Base-by-base conservation (phyloP, 805 yeast species). In the Hanseniaspora singularis region DNA sequence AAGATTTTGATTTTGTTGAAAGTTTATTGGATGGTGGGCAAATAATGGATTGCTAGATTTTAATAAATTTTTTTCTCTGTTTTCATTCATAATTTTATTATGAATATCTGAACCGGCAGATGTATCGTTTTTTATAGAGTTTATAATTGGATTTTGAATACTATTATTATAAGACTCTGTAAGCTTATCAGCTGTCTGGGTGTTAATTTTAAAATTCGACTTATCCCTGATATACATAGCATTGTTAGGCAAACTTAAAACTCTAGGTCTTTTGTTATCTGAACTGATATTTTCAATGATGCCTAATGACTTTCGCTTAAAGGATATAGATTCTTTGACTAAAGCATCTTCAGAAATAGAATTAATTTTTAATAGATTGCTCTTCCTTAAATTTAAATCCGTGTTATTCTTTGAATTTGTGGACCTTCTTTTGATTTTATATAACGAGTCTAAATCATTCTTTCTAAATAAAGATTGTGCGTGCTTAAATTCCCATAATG, bases 401-500 rank as follows among this genome's bases (percentile, higher is more conserved):
- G n/a, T n/a, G n/a, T n/a, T n/a, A n/a, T n/a, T n/a, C n/a, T n/a
- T n/a, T n/a, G n/a, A n/a, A n/a, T n/a, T n/a, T 26, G 28, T 26
- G 28, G 28, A 26, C 11, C 11, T 26, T 26, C 28, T 26, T 26
- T 26, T 88, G 59, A 88, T 89, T 14, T 73, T 68, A 46, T 82
- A 74, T 51, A 88, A 64, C 10, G 81, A 69, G 37, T 79, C 92
- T 14, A 76, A 63, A 59, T 87, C 92, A 34, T 95, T 96, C 44
- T 85, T 79, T 53, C 76, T 73, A 64, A 88, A 88, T 50, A 73
- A 71, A 30, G 81, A 84, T 3, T 84, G 77, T 23, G 83, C 75
- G 60, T 88, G 97, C 49, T 79, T 77, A 63, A 88, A 88, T 65
- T 89, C 96, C 97, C 97, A 88, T 14, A 59, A 57, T 50, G 60